Base-by-base conservation (phyloP, 2,329 filamentous ascomycete genomes). In the Pyrenophora teres region DNA sequence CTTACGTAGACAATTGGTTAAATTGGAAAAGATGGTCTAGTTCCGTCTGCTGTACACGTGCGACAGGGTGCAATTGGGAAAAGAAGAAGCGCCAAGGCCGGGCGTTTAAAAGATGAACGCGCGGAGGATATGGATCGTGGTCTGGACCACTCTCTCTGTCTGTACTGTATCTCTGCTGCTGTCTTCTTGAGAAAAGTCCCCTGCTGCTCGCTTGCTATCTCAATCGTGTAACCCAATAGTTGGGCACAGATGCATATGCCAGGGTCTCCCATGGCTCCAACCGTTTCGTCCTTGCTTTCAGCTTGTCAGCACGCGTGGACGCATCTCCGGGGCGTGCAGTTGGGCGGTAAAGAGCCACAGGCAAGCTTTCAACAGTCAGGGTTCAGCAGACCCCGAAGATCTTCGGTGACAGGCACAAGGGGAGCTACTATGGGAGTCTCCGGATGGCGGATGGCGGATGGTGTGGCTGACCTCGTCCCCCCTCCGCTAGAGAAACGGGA, bases 121-220 rank as follows among this genome's bases (percentile, higher is more conserved):
- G 41, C 40, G 40, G 47, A 36, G 48, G 31, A 37, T 40, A 41
- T 41, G 13, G 49, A 47, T 38, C 44, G 33, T 15, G 45, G 50
- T 49, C 50, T 21, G 39, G 50, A 39, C 50, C 44, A 30, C 38
- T 33, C 8, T 30, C n/a, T 41, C 48, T 8, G 15, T 15, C 42
- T 18, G 33, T n/a, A n/a, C n/a, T 30, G 19, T 19, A 19, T 25
- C 23, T 25, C 23, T 25, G 6, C 23, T 25, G 3, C 3, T 9
- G 2, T 25, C 23, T 5, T 19, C 19, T 19, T 19, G 19, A 19
- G 23, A 25, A 6, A 25, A 25, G 23, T 25, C 23, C 38, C 50
- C 39, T 42, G 32, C 15, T 33, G 5, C 31, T 38, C 44, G 39
- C 38, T 33, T 19, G 19, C 5, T 3, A 19, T 48, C 44, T 15